phyloP scores from a whole-genome alignment of 2,329 filamentous ascomycete genomes.

The Fusarium goolgardi region DNA sequence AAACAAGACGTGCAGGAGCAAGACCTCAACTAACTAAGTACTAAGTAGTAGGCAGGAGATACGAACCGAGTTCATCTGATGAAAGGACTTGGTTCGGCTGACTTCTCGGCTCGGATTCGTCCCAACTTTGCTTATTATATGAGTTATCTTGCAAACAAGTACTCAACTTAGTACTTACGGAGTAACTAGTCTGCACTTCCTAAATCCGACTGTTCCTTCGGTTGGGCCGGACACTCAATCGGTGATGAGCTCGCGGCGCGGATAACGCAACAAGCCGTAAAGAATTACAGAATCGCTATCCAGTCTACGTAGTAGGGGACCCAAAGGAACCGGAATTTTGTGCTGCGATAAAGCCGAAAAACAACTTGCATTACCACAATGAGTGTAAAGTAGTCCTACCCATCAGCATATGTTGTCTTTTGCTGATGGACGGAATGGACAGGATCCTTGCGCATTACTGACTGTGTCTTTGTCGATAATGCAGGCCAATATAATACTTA shows the following conservation, averaged over 20 bases:
- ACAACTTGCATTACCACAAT: background rate
- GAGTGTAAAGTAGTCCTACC: background rate
- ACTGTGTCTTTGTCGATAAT: constrained; percentile 22
- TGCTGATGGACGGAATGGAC: constrained; percentile 6
- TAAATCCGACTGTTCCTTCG: constrained; percentile 27
- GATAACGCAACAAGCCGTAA: background rate
- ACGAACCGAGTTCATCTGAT: constrained; percentile 2
- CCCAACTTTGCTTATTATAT: constrained; percentile 42
- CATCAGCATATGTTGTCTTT: constrained; percentile 8
- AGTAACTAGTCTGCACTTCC: background rate
- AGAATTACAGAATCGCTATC: background rate
- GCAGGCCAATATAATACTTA: constrained; percentile 6
- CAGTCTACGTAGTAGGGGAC: background rate
- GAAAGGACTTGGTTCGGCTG: constrained; percentile 19
- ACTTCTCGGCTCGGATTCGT: constrained; percentile 29
- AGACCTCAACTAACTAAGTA: background rate
- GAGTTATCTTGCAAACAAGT: constrained; percentile 21
- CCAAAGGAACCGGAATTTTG: background rate
- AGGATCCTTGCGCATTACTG: constrained; percentile 8
- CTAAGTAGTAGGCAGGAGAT: background rate
- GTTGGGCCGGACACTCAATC: constrained; percentile 14
- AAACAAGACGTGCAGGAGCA: constrained; percentile 1
- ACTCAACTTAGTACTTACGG: background rate
- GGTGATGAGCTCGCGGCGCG: background rate
- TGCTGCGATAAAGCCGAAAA: constrained; percentile 1